Base-by-base conservation (phyloP, 2,329 filamentous ascomycete species). In the Scedosporium minutisporum region DNA sequence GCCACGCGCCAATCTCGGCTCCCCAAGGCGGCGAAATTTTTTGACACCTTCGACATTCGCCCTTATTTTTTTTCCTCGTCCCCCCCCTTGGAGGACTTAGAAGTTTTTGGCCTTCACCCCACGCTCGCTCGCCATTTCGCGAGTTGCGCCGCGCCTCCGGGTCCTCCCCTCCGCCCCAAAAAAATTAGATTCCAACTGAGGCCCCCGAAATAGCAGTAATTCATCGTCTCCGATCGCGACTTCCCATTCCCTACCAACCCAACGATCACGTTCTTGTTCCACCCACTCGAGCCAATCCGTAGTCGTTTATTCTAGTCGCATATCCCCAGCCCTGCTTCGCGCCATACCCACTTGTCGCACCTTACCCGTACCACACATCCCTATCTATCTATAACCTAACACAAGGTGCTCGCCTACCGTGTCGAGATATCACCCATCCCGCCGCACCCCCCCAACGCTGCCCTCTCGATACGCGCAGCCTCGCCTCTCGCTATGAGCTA, bases 21-120 rank as follows among this genome's bases (percentile, higher is more conserved):
- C 68, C 69, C 46, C 38, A 44, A 44, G 16, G 21, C 42, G 29
- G n/a, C 58, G 38, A 23, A 60, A 23, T 44, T 60, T 27, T 46
- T 41, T 58, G 10, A 12, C 67, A 69, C 69, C 71, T 70, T 70
- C 70, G 70, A 68, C 68, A 74, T 75, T 74, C 71, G 72, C 73
- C 73, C 73, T 78, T 76, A 78, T 80, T 75, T 73, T 70, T 73
- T 69, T 68, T 68, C 70, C 65, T 66, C 67, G 67, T 70, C 60
- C 67, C 66, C n/a, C 44, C 44, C 44, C 3, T 38, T 38, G 33
- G 7, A 55, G 23, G 23, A 23, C 51, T 55, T 23, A 68, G 66
- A 66, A 66, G 64, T 64, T 65, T 64, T 62, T 60, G 46, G 6
- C 33, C 48, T 33, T 41, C 59, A 46, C 44, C n/a, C 59, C 42